These are phyloP conservation scores for Calonectria multiphialidica DNA, from an alignment of 2,329 filamentous ascomycete genomes.

Conservation along the genomic window DNA sequence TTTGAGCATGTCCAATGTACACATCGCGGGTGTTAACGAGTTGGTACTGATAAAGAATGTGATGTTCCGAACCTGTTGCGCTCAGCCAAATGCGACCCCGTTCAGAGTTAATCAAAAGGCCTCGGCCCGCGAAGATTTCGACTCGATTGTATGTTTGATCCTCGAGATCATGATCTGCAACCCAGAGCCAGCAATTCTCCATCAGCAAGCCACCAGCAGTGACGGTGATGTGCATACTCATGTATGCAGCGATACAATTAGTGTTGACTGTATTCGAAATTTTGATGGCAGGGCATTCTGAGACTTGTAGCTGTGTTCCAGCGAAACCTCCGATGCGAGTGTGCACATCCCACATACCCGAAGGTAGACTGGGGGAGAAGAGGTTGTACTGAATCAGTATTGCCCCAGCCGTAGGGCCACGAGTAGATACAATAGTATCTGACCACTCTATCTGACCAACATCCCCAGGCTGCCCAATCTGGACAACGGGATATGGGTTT, in stretches of 20 bases:
- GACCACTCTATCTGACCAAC: conserved; percentile 76
- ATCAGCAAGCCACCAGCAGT: conserved; percentile 53
- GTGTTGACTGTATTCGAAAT: conserved; percentile 43
- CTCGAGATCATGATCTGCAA: conserved; percentile 68
- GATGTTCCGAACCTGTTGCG: conserved; percentile 75
- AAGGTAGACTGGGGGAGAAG: conserved; percentile 56
- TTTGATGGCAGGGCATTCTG: conserved; percentile 71
- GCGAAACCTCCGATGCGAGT: conserved; percentile 80
- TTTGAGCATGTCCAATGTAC: conserved; percentile 74
- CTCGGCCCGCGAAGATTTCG: conserved; percentile 65
- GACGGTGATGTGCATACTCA: conserved; percentile 57
- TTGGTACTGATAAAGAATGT: conserved; percentile 77
- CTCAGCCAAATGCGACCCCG: conserved; percentile 67
- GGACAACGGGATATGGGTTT: conserved; percentile 73
- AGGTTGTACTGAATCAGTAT: conserved; percentile 82
- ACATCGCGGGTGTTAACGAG: conserved; percentile 70
- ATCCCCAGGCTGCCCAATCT: conserved; percentile 74
- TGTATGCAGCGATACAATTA: conserved; percentile 57
- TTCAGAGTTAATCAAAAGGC: conserved; percentile 58
- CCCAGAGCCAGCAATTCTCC: conserved; percentile 62
- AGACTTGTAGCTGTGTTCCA: conserved; percentile 76
- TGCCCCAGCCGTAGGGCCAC: conserved; percentile 75
- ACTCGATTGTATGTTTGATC: conserved; percentile 60
- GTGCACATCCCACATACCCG: conserved; percentile 82
- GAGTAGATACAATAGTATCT: conserved; percentile 78